These are phyloP conservation scores for Coemansia sp. DNA, from an alignment of 192 early-diverging fungal species.

Conservation along the genomic window DNA sequence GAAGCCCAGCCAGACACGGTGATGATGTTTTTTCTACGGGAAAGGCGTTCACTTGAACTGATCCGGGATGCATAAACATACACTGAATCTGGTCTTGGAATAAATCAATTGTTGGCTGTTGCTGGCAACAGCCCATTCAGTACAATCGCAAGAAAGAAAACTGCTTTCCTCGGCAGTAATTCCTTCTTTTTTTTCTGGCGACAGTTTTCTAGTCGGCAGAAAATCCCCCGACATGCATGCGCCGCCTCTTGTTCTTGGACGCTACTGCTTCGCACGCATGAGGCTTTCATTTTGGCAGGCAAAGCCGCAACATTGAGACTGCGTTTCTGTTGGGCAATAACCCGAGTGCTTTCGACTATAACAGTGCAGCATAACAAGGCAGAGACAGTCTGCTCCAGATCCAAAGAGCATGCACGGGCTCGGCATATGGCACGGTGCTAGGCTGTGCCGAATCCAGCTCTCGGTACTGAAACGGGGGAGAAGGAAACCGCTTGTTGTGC, in stretches of 20 bases:
- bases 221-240: background rate
- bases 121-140: background rate
- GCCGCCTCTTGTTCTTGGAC: background rate
- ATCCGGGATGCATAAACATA: too few species aligned
- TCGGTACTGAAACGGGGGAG: background rate
- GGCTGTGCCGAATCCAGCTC: background rate
- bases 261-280: conserved; percentile 3
- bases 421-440: background rate
- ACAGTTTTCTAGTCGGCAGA: background rate
- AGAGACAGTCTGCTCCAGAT: background rate
- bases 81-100: background rate
- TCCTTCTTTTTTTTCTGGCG: background rate
- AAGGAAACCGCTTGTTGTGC: background rate
- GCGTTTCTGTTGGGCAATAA: background rate
- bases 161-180: background rate
- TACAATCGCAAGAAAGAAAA: background rate
- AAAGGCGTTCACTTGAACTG: too few species aligned
- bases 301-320: conserved; percentile 6
- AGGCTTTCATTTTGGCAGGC: background rate
- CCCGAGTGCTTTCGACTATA: background rate
- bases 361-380: background rate
- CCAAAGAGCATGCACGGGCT: background rate
- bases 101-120: background rate
- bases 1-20: too few species aligned
- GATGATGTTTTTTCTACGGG: too few species aligned